Conservation (phyloP, 2,329 filamentous ascomycete species). For the Ciborinia camelliae region DNA sequence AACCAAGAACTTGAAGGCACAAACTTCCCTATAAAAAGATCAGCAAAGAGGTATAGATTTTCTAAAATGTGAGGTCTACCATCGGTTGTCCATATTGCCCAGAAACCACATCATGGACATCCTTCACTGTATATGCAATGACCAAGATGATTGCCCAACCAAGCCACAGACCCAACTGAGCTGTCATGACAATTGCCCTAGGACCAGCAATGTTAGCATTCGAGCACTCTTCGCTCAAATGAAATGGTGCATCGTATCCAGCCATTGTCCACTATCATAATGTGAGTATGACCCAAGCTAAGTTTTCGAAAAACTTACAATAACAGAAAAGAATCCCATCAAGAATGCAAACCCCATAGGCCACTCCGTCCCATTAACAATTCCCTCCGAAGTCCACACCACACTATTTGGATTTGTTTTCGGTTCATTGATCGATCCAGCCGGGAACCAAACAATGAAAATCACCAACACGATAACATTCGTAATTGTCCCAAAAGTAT, state of each 20-base stretch:
- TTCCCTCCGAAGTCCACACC: conserved; percentile 32
- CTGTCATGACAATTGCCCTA: conserved; percentile 62
- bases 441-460: conserved; percentile 35
- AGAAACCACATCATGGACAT: conserved; percentile 55
- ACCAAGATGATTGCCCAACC: conserved; percentile 61
- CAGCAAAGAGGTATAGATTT: neutral
- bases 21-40: conserved; percentile 46
- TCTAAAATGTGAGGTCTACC: conserved; percentile 39
- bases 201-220: conserved; percentile 64
- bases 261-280: conserved; percentile 41
- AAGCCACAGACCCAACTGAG: conserved; percentile 54
- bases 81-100: conserved; percentile 67
- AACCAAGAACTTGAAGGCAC: conserved; percentile 60
- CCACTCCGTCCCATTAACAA: conserved; percentile 57
- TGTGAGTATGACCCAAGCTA: neutral
- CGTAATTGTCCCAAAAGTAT: conserved; percentile 24
- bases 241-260: conserved; percentile 62
- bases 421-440: conserved; percentile 21
- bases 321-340: conserved; percentile 62
- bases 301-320: conserved; percentile 31
- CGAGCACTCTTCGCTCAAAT: conserved; percentile 62
- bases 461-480: conserved; percentile 38
- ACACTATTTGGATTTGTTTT: conserved; percentile 17
- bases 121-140: conserved; percentile 67
- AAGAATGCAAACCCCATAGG: conserved; percentile 57